A percentile compares a stretch with the other conserved stretches of the same genome.
Conservation (phyloP, 1,139 yeast species). For the Diutina pseudorugosa region DNA sequence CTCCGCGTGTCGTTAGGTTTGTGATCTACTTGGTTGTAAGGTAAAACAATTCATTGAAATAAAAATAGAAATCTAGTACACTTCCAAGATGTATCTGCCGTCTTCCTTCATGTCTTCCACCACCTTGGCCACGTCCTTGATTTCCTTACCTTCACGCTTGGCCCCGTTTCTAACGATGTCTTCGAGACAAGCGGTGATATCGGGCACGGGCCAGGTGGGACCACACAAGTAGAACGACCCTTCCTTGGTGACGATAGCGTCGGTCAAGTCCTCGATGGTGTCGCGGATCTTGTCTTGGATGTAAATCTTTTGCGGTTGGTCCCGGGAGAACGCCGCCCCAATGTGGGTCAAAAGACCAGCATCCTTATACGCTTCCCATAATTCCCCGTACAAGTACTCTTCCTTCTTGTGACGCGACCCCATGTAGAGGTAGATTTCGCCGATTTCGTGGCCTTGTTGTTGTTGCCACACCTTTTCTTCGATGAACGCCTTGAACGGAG, state of each 20-base stretch:
- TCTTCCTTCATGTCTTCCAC: slow-evolving; percentile 91
- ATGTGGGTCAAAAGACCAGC: slow-evolving; percentile 89
- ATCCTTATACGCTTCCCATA: slow-evolving; percentile 92
- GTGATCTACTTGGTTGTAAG: too few relatives aligned
- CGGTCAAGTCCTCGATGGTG: slow-evolving; percentile 57
- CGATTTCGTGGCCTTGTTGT: slow-evolving; percentile 80
- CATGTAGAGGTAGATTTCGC: slow-evolving; percentile 76
- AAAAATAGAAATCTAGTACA: slow-evolving; percentile 37
- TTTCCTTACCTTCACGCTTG: slow-evolving; percentile 44
- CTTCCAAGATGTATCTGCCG: slow-evolving; percentile 89
- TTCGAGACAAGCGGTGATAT: slow-evolving; percentile 80
- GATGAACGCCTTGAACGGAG: slow-evolving; percentile 95
- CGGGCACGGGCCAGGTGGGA: slow-evolving; percentile 99
- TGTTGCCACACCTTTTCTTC: slow-evolving; percentile 95
- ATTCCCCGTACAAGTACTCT: slow-evolving; percentile 91
- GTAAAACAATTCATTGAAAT: neutral
- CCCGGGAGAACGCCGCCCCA: slow-evolving; percentile 98
- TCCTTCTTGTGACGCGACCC: slow-evolving; percentile 96
- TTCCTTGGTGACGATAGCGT: slow-evolving; percentile 62
- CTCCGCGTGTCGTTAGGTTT: neutral
- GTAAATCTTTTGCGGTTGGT: slow-evolving; percentile 88
- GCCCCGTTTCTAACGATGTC: slow-evolving; percentile 74
- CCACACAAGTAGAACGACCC: slow-evolving; percentile 97
- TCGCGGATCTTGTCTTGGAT: slow-evolving; percentile 91
- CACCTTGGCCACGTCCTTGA: slow-evolving; percentile 60